phyloP scores from a whole-genome alignment of 192 early-diverging fungal species.

The Mortierella claussenii region DNA sequence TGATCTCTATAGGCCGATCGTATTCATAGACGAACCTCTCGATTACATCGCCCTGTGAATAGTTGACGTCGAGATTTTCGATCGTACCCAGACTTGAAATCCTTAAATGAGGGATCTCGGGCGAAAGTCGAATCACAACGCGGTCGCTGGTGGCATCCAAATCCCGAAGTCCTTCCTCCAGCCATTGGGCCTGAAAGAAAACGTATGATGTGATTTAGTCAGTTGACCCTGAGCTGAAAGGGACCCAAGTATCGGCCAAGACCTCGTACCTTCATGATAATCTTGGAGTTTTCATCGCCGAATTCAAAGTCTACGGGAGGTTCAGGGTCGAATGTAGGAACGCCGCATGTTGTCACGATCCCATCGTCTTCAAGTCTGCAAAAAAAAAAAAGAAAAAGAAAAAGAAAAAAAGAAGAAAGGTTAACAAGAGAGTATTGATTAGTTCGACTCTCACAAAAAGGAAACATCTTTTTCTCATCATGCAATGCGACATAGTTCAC shows the following conservation, averaged over 20 bases:
- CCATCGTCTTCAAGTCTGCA: constrained; percentile 42
- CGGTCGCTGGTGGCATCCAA: constrained; percentile 45
- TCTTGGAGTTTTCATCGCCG: constrained; percentile 29
- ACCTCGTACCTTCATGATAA: constrained; percentile 36
- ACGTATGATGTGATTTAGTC: too few relatives aligned
- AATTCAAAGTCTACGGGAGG: constrained; percentile 35
- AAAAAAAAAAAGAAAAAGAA: neutral
- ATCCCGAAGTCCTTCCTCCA: constrained; percentile 45
- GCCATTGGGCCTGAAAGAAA: constrained; percentile 29
- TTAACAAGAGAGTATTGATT: too few relatives aligned
- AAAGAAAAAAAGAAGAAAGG: neutral
- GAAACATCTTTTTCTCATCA: too few relatives aligned
- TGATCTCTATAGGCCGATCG: constrained; percentile 21
- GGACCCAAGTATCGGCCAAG: too few relatives aligned
- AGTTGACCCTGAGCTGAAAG: too few relatives aligned
- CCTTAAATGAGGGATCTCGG: constrained; percentile 38
- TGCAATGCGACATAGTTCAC: too few relatives aligned
- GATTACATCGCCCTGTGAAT: constrained; percentile 46
- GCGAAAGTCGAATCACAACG: constrained; percentile 37
- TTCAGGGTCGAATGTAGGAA: constrained; percentile 44
- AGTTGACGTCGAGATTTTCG: constrained; percentile 49
- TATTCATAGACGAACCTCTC: constrained; percentile 26
- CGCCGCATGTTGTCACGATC: constrained; percentile 33
- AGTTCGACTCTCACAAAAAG: too few relatives aligned
- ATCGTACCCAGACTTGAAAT: constrained; percentile 50